Evolutionary conservation across 2,329 filamentous ascomycete species (phyloP), one percentile per base, ranked within the genome.

Genomic region (Talaromyces sp.): DNA sequence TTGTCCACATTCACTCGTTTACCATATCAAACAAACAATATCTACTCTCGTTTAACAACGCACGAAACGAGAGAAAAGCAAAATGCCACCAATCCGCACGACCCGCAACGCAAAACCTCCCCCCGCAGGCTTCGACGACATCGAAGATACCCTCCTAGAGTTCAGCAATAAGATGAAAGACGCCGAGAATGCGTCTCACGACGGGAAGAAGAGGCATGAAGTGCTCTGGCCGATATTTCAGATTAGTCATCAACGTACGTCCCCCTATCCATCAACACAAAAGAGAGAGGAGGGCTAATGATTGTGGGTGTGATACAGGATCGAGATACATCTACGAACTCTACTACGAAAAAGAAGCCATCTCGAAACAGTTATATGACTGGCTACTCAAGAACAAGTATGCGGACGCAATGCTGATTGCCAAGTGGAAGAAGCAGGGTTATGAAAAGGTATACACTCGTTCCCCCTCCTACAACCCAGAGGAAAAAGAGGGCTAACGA

Each of bases 361-460:
- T 99, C 77, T 91, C 88, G 79, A 94, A 91, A 80, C 84, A 89
- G 79, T 84, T 99, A 22, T 99, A 99, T 79, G 95, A 98, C 71
- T 99, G 92, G 89, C 82, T 98, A 69, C 82, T 99, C 67, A 99
- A 99, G 86, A 97, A 99, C 76, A 89, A 89, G 59, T 98, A 99
- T 77, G 95, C 93, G 5, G 95, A 99, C 79, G 88, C 91, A 54
- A 95, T 93, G 82, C 82, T 99, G 75, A 98, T 99, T 75, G 95
- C 95, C 15, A 99, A 99, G 82, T 99, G 95, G 95, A 99, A 99
- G 87, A 99, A 99, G 83, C 91, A 96, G 74, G 95, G 95, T 17
- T 99, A 99, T 74, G 95, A 99, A 80, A 97, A 98, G 88, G 91
- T 92, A 77, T 61, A 84, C n/a, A n/a, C n/a, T 77, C 22, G 15